phyloP scores from a whole-genome alignment of 495 filamentous ascomycete species.

The Hypoxylon rickii region DNA sequence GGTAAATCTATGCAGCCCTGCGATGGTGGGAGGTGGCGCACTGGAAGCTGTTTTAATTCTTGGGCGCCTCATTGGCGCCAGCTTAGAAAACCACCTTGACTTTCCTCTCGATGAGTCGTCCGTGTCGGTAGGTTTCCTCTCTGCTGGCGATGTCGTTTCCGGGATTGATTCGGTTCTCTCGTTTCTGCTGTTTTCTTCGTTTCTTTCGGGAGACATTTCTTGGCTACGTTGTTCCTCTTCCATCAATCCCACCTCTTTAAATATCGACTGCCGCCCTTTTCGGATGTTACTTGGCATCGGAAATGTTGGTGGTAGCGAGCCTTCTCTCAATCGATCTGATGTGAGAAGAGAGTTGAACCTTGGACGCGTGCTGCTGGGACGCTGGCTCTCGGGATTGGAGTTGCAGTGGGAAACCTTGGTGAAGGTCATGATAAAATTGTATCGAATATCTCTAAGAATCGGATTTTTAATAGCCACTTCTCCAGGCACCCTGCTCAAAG shows the following conservation, averaged over 20 bases:
- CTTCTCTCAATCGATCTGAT: constrained; percentile 51
- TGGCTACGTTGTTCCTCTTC: constrained; percentile 34
- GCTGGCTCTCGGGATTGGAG: constrained; percentile 16
- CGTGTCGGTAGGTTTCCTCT: constrained; percentile 11
- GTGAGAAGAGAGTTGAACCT: constrained; percentile 52
- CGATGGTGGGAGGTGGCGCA: constrained; percentile 45
- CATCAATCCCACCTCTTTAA: constrained; percentile 52
- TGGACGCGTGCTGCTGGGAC: constrained; percentile 37
- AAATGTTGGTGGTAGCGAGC: constrained; percentile 39
- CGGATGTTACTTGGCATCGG: constrained; percentile 43
- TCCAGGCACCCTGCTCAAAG: constrained; percentile 3
- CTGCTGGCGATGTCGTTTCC: constrained; percentile 18
- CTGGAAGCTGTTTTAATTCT: constrained; percentile 46
- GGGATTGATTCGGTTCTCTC: constrained; percentile 34
- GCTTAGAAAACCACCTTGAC: constrained; percentile 44
- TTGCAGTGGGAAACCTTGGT: constrained; percentile 23
- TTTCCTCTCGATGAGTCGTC: constrained; percentile 16
- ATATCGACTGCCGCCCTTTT: constrained; percentile 48
- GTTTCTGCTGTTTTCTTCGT: constrained; percentile 31
- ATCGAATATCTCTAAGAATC: neutral
- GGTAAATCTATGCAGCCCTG: constrained; percentile 48
- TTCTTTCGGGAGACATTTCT: constrained; percentile 2
- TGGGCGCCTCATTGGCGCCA: constrained; percentile 44
- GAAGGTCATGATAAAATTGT: constrained; percentile 30
- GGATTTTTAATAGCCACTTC: constrained; percentile 2